Evolutionary conservation across 768 basidiomycete genomes (phyloP).

Genomic region (Leccinum arenicola): DNA sequence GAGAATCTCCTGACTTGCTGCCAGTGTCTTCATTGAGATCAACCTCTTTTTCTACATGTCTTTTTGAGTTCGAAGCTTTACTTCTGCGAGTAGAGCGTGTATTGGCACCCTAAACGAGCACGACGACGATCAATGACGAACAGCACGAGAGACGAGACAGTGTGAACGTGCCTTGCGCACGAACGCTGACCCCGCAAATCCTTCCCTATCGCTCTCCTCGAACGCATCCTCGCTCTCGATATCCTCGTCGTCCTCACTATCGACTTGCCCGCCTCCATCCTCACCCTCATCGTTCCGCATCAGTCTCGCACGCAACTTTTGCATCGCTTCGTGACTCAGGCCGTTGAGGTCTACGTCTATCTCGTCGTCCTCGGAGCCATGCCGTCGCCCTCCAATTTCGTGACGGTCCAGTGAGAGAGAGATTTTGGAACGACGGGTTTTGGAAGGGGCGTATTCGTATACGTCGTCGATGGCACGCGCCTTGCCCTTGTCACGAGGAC

Average conservation of each 20-base stretch:
- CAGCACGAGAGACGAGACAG: not conserved
- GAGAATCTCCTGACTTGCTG: slow-evolving; percentile 24
- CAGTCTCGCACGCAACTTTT: slow-evolving; percentile 43
- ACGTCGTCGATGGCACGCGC: slow-evolving; percentile 45
- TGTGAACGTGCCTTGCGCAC: slow-evolving; percentile 15
- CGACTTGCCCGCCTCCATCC: slow-evolving; percentile 41
- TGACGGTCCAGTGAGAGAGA: slow-evolving; percentile 55
- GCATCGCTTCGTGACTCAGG: slow-evolving; percentile 26
- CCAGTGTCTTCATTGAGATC: slow-evolving; percentile 62
- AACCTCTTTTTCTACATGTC: slow-evolving; percentile 46
- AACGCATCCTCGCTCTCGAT: slow-evolving; percentile 84
- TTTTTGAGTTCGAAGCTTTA: slow-evolving; percentile 26
- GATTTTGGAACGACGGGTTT: slow-evolving; percentile 50
- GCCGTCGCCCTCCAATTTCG: slow-evolving; percentile 36
- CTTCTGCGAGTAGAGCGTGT: slow-evolving; percentile 10
- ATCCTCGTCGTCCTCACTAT: slow-evolving; percentile 78
- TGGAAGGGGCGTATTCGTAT: slow-evolving; percentile 59
- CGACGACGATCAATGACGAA: not conserved
- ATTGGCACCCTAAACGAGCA: slow-evolving; percentile 20
- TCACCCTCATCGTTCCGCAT: slow-evolving; percentile 52
- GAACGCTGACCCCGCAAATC: slow-evolving; percentile 61
- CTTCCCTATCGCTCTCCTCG: slow-evolving; percentile 79
- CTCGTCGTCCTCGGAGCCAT: slow-evolving; percentile 38
- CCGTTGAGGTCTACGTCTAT: slow-evolving; percentile 31
- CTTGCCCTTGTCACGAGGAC: slow-evolving; percentile 16